Percentiles rank a stretch among this genome's conserved stretches.
Evolutionary conservation across 2,329 filamentous ascomycete species (phyloP).

Genomic region (Fusarium sambucinum): DNA sequence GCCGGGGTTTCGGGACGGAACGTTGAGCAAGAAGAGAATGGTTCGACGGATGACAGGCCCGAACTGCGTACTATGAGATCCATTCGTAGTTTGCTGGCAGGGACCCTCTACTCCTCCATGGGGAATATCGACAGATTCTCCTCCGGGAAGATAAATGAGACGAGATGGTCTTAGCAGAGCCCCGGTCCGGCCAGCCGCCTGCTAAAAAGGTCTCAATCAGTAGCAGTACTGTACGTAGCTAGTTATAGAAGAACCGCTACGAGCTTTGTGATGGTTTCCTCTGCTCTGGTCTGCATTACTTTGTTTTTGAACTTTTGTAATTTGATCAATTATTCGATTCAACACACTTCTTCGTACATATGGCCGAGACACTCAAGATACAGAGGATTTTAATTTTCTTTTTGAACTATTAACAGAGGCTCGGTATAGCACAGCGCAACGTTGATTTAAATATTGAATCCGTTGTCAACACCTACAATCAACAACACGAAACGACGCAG

Average conservation of each 20-base stretch:
- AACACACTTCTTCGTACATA: slow-evolving; percentile 21
- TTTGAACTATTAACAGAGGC: slow-evolving; percentile 21
- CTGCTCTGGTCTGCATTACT: slow-evolving; percentile 9
- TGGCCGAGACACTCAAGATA: slow-evolving; percentile 16
- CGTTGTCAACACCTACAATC: slow-evolving; percentile 1
- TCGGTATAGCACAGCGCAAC: not conserved
- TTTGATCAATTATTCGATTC: slow-evolving; percentile 11
- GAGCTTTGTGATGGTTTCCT: slow-evolving; percentile 22
- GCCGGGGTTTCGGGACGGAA: slow-evolving; percentile 49
- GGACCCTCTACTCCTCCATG: slow-evolving; percentile 25
- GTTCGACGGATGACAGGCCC: slow-evolving; percentile 47
- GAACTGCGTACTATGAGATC: slow-evolving; percentile 44
- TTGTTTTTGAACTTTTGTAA: slow-evolving; percentile 10
- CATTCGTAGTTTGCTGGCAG: slow-evolving; percentile 34
- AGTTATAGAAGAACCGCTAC: slow-evolving; percentile 37
- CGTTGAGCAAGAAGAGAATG: slow-evolving; percentile 32
- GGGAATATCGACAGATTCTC: slow-evolving; percentile 26
- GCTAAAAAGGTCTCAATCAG: slow-evolving; percentile 23
- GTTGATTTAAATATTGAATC: not conserved
- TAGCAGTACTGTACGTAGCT: slow-evolving; percentile 4
- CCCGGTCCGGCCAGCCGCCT: slow-evolving; percentile 45
- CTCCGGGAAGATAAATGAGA: slow-evolving; percentile 29
- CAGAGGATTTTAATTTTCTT: slow-evolving; percentile 4
- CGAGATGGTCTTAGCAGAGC: slow-evolving; percentile 37
- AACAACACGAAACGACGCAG: not conserved